phyloP scores from a whole-genome alignment of 768 basidiomycete species.

The Tricholoma terreum region DNA sequence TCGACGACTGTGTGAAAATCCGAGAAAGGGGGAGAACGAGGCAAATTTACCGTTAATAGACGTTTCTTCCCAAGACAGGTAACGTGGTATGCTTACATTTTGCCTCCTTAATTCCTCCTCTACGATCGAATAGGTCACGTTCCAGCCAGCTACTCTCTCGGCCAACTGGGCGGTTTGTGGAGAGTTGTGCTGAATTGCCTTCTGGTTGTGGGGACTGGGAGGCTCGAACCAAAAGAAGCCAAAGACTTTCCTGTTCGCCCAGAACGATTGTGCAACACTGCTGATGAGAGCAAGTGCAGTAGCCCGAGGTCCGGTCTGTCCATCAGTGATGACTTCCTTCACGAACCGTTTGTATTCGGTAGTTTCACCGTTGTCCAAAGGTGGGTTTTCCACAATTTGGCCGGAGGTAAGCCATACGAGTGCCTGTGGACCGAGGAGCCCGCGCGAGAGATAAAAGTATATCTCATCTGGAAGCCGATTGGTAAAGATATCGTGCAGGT shows the following conservation, averaged over 20 bases:
- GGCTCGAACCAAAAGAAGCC: slow-evolving; percentile 77
- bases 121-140: slow-evolving; percentile 77
- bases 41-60: slow-evolving; percentile 24
- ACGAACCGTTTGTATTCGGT: slow-evolving; percentile 93
- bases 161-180: slow-evolving; percentile 81
- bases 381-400: slow-evolving; percentile 79
- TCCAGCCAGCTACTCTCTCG: slow-evolving; percentile 87
- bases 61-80: slow-evolving; percentile 15
- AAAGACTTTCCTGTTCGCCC: slow-evolving; percentile 73
- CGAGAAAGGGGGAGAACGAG: slow-evolving; percentile 12
- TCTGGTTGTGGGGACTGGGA: slow-evolving; percentile 48
- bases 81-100: slow-evolving; percentile 64
- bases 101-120: slow-evolving; percentile 95
- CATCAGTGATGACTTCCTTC: slow-evolving; percentile 95
- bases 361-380: slow-evolving; percentile 93
- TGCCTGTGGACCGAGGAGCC: slow-evolving; percentile 83
- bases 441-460: slow-evolving; percentile 94
- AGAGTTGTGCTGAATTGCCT: slow-evolving; percentile 68
- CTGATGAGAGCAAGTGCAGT: slow-evolving; percentile 87
- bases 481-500: slow-evolving; percentile 94
- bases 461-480: slow-evolving; percentile 93
- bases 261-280: slow-evolving; percentile 74
- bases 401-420: slow-evolving; percentile 94
- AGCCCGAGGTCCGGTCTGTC: slow-evolving; percentile 88
- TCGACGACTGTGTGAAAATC: slow-evolving; percentile 69